Percentiles rank a stretch among this genome's conserved stretches.
phyloP scores from a whole-genome alignment of 2,329 filamentous ascomycete species.

The Sporothrix brasiliensis region DNA sequence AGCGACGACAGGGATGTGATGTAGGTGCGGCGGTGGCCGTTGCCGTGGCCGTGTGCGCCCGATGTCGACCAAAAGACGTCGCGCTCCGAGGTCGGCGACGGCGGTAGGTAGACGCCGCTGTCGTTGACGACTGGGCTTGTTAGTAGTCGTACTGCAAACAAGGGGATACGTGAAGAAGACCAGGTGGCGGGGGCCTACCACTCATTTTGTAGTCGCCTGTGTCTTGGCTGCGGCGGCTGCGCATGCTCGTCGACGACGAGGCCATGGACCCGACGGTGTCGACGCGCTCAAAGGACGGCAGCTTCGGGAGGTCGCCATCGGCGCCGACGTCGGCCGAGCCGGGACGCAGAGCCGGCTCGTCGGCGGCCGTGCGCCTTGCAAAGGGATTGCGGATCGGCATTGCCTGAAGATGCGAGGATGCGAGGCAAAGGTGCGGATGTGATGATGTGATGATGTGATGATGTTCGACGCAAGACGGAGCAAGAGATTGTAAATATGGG shows the following conservation, averaged over 20 bases:
- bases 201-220: slow-evolving; percentile 78
- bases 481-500: not conserved
- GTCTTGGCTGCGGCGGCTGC: slow-evolving; percentile 61
- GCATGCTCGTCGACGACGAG: slow-evolving; percentile 64
- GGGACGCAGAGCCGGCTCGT: slow-evolving; percentile 30
- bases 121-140: slow-evolving; percentile 79
- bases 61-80: slow-evolving; percentile 68
- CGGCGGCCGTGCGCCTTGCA: slow-evolving; percentile 51
- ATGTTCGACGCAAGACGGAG: too few species aligned
- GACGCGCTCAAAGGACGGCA: slow-evolving; percentile 61
- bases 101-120: slow-evolving; percentile 90
- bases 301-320: not conserved
- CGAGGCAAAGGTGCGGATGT: not conserved
- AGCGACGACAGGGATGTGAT: slow-evolving; percentile 44
- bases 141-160: not conserved
- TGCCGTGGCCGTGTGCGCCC: not conserved
- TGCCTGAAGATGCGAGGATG: not conserved
- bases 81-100: slow-evolving; percentile 83
- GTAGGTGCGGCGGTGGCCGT: slow-evolving; percentile 26
- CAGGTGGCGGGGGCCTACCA: slow-evolving; percentile 56
- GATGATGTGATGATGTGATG: too few species aligned
- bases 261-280: slow-evolving; percentile 65
- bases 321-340: slow-evolving; percentile 11
- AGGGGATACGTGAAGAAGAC: not conserved
- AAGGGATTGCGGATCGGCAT: slow-evolving; percentile 77